These are phyloP conservation scores for Phaffia rhodozyma DNA, from an alignment of 1,284 basidiomycete genomes.

Conservation along the genomic window DNA sequence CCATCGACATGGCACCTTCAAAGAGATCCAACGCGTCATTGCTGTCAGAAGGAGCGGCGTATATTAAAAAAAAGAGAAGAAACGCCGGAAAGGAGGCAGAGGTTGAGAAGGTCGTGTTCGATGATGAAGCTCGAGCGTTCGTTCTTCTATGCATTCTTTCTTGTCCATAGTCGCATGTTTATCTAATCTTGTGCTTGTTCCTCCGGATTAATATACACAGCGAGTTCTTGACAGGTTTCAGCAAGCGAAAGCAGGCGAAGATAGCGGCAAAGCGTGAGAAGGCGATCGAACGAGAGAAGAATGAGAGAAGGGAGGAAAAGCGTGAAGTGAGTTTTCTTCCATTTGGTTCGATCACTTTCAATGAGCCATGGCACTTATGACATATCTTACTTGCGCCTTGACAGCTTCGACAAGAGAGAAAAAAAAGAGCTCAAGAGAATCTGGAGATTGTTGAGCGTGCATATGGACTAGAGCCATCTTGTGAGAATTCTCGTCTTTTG, in stretches of 20 bases:
- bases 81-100: constrained; percentile 26
- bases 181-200: not conserved
- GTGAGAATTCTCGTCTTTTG: not conserved
- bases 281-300: constrained; percentile 33
- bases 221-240: constrained; percentile 37
- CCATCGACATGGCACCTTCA: not conserved
- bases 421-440: constrained; percentile 12
- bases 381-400: not conserved
- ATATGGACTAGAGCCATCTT: constrained; percentile 6
- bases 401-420: constrained; percentile 12
- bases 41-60: constrained; percentile 34
- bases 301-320: constrained; percentile 32
- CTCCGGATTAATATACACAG: constrained; percentile 18
- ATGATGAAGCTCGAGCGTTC: constrained; percentile 33
- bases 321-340: constrained; percentile 27
- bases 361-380: not conserved
- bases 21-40: constrained; percentile 32
- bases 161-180: not conserved
- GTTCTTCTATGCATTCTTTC: constrained; percentile 14
- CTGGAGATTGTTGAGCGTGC: constrained; percentile 14
- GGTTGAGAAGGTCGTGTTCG: constrained; percentile 37
- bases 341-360: not conserved
- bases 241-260: constrained; percentile 37
- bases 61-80: constrained; percentile 33
- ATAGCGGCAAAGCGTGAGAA: constrained; percentile 30